These are phyloP conservation scores for Lonicera japonica DNA, from an alignment of 129 eudicot genomes.

Conservation along the genomic window DNA sequence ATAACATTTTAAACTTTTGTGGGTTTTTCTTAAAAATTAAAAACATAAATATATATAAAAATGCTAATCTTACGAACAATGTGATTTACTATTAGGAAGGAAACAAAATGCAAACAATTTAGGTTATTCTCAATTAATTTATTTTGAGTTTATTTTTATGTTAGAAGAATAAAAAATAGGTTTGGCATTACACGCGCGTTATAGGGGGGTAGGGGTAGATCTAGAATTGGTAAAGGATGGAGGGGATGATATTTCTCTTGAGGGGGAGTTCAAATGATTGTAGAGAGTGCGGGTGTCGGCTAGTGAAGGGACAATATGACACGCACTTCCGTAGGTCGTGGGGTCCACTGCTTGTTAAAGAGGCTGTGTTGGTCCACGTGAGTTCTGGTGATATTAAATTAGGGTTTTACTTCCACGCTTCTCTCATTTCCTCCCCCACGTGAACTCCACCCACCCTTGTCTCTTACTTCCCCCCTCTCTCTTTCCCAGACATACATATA, in stretches of 20 bases:
- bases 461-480: background rate
- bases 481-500: background rate
- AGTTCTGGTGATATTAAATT: conserved; percentile 6
- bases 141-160: no score
- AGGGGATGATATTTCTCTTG: conserved; percentile 2
- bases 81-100: no score
- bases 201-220: no score
- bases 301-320: conserved; percentile 41
- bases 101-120: no score
- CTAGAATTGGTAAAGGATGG: conserved; percentile 6
- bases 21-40: no score
- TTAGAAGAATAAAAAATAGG: no score
- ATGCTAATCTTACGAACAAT: no score
- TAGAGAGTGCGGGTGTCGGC: conserved; percentile 46
- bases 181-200: no score
- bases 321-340: conserved; percentile 39
- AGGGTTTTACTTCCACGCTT: conserved; percentile 15
- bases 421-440: conserved; percentile 39
- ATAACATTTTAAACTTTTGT: no score
- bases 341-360: background rate
- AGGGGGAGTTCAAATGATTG: conserved; percentile 55
- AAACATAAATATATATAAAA: no score
- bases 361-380: conserved; percentile 47
- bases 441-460: conserved; percentile 48
- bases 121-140: no score